Evolutionary conservation across 148 eudicot species (phyloP).

Genomic region (Rhododendron ferrugineum): DNA sequence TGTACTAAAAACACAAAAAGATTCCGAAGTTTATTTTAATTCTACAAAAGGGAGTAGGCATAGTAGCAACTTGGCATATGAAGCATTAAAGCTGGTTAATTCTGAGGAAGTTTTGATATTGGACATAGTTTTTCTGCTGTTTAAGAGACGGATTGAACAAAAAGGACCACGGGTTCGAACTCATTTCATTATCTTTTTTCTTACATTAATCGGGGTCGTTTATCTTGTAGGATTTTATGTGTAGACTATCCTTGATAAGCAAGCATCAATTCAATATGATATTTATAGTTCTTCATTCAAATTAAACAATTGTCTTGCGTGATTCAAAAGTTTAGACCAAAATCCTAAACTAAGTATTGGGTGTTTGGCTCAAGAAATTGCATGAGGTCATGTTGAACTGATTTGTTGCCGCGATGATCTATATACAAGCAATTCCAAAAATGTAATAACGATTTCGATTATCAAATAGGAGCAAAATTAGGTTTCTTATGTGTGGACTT

Average conservation of each 20-base stretch:
- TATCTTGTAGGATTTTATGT: background rate
- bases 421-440: background rate
- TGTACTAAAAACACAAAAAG: background rate
- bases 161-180: background rate
- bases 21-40: background rate
- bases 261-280: background rate
- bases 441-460: background rate
- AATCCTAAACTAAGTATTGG: background rate
- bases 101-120: background rate
- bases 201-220: no score
- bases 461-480: background rate
- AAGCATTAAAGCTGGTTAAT: background rate
- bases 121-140: no score
- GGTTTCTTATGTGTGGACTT: background rate
- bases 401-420: background rate
- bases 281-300: background rate
- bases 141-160: background rate
- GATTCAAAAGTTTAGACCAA: background rate
- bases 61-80: background rate
- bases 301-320: background rate
- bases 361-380: background rate
- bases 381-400: background rate
- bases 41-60: background rate
- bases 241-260: background rate
- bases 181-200: no score